A percentile compares a stretch with the other conserved stretches of the same genome.
Evolutionary conservation across 352 stramenopile species (phyloP).

Genomic region (Globisporangium middletonii): DNA sequence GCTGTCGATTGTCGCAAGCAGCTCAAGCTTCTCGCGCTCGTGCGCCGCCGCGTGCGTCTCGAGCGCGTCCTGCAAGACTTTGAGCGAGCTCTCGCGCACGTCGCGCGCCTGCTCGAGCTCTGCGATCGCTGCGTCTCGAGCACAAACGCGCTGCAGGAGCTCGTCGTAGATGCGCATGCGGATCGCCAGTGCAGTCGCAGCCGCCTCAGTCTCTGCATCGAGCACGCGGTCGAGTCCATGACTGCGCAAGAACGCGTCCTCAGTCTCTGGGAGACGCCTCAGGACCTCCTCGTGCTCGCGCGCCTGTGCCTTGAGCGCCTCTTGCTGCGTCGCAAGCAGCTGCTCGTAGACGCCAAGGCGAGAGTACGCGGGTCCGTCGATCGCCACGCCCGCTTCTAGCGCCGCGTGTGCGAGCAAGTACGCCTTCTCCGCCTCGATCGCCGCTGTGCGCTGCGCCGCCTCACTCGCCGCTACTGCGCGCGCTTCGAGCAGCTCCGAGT

Average conservation of each 20-base stretch:
- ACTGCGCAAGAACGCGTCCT: slow-evolving; percentile 1
- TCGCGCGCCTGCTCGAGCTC: not conserved
- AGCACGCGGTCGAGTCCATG: not conserved
- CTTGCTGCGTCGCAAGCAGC: slow-evolving; percentile 5
- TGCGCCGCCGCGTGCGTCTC: not conserved
- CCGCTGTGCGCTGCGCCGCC: not conserved
- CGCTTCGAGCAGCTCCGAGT: slow-evolving; percentile 8
- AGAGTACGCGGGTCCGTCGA: slow-evolving; percentile 9
- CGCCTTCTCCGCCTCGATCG: slow-evolving; percentile 1
- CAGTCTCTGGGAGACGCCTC: slow-evolving; percentile 16
- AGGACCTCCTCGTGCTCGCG: slow-evolving; percentile 12
- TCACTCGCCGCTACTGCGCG: not conserved
- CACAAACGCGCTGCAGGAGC: slow-evolving; percentile 1
- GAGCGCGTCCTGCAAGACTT: slow-evolving; percentile 8
- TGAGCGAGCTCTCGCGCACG: not conserved
- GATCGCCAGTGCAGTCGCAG: not conserved
- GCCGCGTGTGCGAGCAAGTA: slow-evolving; percentile 2
- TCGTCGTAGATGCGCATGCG: slow-evolving; percentile 10
- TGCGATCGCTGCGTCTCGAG: not conserved
- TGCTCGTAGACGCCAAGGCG: slow-evolving; percentile 8
- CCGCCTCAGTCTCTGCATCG: not conserved
- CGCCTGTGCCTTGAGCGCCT: not conserved
- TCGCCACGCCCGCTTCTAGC: not conserved
- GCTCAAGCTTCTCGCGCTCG: not conserved
- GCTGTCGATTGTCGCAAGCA: not conserved